These are phyloP conservation scores for Veloboletus limbatus DNA, from an alignment of 1,284 basidiomycete species.

Conservation along the genomic window DNA sequence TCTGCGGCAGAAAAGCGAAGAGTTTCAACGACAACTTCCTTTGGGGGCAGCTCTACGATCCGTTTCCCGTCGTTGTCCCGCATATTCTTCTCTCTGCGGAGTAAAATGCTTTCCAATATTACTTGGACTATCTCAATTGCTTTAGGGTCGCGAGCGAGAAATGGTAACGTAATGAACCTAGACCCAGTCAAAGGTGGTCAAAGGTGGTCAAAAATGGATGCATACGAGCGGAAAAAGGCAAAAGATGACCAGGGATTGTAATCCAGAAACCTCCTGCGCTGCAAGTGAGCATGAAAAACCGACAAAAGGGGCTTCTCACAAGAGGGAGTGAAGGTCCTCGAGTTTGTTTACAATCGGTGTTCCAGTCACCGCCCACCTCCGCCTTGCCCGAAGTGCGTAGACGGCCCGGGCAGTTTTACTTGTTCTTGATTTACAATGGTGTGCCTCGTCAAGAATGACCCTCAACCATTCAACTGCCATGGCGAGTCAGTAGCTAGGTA, in stretches of 20 bases:
- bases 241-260: conserved; percentile 92
- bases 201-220: conserved; percentile 6
- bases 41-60: conserved; percentile 88
- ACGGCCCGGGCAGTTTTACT: conserved; percentile 92
- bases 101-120: conserved; percentile 83
- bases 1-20: conserved; percentile 78
- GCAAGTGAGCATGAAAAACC: conserved; percentile 2
- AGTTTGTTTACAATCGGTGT: conserved; percentile 96
- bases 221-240: conserved; percentile 81
- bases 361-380: conserved; percentile 91
- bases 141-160: conserved; percentile 83
- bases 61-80: conserved; percentile 82
- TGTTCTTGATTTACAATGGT: conserved; percentile 89
- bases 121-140: conserved; percentile 92
- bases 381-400: conserved; percentile 76
- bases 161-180: conserved; percentile 87
- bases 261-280: conserved; percentile 76
- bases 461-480: conserved; percentile 73
- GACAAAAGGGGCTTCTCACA: conserved; percentile 47
- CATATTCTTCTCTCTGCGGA: conserved; percentile 96
- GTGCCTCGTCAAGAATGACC: conserved; percentile 87
- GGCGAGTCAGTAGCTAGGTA: conserved; percentile 4
- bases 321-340: conserved; percentile 87
- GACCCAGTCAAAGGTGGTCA: neutral
- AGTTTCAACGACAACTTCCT: conserved; percentile 69